phyloP scores from a whole-genome alignment of 2,329 filamentous ascomycete genomes.

The Fusarium napiforme region DNA sequence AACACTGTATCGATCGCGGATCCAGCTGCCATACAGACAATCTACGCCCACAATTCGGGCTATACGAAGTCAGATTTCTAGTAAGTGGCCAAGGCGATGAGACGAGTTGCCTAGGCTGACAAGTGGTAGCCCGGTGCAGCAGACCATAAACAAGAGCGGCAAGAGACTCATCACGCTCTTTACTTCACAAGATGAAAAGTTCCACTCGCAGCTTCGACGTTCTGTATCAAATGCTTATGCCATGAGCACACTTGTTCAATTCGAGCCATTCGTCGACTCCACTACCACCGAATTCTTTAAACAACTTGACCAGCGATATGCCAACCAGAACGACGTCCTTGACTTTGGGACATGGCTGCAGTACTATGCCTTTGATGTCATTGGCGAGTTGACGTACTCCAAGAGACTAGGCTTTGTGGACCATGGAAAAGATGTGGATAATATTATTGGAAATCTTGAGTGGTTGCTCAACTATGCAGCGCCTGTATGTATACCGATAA shows the following conservation, averaged over 20 bases:
- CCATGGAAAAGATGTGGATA: slow-evolving; percentile 21
- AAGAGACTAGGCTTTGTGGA: slow-evolving; percentile 33
- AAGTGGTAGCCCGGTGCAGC: not conserved
- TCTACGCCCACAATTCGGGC: slow-evolving; percentile 20
- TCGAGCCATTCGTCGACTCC: slow-evolving; percentile 3
- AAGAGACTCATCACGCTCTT: slow-evolving; percentile 1
- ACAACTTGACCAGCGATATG: not conserved
- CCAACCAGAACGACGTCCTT: not conserved
- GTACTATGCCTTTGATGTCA: slow-evolving; percentile 38
- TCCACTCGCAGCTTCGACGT: not conserved
- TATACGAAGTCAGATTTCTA: slow-evolving; percentile 16
- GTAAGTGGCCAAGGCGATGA: accelerated
- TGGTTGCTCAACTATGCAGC: slow-evolving; percentile 31
- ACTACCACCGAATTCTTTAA: not conserved
- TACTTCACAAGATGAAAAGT: slow-evolving; percentile 4
- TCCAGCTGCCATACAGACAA: slow-evolving; percentile 1
- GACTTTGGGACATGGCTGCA: slow-evolving; percentile 33
- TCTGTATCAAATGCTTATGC: not conserved
- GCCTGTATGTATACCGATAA: not conserved
- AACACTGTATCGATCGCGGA: slow-evolving; percentile 8
- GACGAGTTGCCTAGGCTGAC: not conserved
- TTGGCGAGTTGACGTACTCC: slow-evolving; percentile 17
- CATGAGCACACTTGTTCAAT: slow-evolving; percentile 6
- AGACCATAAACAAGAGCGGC: not conserved
- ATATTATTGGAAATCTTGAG: slow-evolving; percentile 29